Percentiles rank a stretch among this genome's conserved stretches.
Evolutionary conservation across 2,329 filamentous ascomycete genomes (phyloP).

Genomic region (Sordariomycetes sp.): DNA sequence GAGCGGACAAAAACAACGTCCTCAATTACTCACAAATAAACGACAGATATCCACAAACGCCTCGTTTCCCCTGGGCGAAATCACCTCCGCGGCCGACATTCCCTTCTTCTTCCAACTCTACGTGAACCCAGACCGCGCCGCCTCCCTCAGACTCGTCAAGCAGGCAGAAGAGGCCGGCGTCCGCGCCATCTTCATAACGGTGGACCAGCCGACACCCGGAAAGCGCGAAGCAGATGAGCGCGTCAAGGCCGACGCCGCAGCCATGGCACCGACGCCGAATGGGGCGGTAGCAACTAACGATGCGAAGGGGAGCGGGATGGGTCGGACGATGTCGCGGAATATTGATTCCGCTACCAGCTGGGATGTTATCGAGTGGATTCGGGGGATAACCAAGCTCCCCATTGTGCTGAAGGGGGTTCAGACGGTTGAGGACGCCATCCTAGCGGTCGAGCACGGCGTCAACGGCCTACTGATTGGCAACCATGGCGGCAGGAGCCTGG

Average conservation of each 20-base stretch:
- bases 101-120: conserved; percentile 8
- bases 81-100: conserved; percentile 3
- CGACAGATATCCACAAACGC: neutral
- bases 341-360: conserved; percentile 19
- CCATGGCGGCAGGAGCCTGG: conserved; percentile 23
- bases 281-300: neutral
- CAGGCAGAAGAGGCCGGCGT: neutral
- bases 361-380: conserved; percentile 38
- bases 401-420: conserved; percentile 32
- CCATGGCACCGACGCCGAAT: neutral
- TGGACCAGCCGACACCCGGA: conserved; percentile 1
- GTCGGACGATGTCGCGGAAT: conserved; percentile 3
- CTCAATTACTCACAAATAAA: neutral
- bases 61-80: conserved; percentile 6
- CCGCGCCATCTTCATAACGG: conserved; percentile 7
- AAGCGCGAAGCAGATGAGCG: conserved; percentile 11
- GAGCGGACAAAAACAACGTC: no score
- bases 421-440: conserved; percentile 23
- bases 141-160: conserved; percentile 2
- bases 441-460: conserved; percentile 20
- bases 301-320: conserved; percentile 5
- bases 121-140: conserved; percentile 5
- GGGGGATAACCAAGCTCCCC: conserved; percentile 30
- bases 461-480: conserved; percentile 29
- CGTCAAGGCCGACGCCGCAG: neutral